Base-by-base conservation (phyloP, 257 asterid genomes). In the Solanum clarkiae region DNA sequence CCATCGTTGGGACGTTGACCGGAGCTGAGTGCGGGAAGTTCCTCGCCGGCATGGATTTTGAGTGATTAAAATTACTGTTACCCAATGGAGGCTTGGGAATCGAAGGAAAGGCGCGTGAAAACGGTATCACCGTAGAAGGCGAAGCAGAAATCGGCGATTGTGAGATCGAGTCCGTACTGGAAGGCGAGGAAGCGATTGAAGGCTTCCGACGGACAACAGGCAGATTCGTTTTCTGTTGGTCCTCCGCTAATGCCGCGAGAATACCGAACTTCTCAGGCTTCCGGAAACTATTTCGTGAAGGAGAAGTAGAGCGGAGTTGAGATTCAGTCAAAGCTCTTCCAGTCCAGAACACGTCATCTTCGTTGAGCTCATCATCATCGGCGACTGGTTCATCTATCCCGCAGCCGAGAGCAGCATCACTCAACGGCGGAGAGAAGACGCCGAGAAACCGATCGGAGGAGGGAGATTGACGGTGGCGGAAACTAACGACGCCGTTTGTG, bases 11-110 rank as follows among this genome's bases (percentile, higher is more conserved):
- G 3, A 95, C 92, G 57, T 91, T 93, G 88, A 95, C 85, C 69
- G 95, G 98, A 72, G 94, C 94, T 84, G 98, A 94, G 56, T 93
- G 93, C 84, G 92, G 95, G 84, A 91, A 93, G 75, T 90, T 88
- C 80, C 94, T 87, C 62, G 80, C 88, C 87, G 95, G 92, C 91
- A 88, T 85, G 71, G 95, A 91, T 80, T 92, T 95, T 42, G 94
- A 86, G 90, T 86, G 88, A 85, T 80, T 86, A 4, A 45, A 84
- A 60, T n/a, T 60, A 56, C 2, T 60, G 36, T 9, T 63, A 84
- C 87, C 93, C n/a, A 69, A 53, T 66, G 89, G 90, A n/a, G 92
- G 94, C 89, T 92, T 92, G 51, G 93, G 95, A 87, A 93, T 90
- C 44, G 88, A 70, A 12, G 92, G 94, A 18, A 93, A 87, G 1